Conservation (phyloP, 1,284 basidiomycete species). For the Irpex sp. region DNA sequence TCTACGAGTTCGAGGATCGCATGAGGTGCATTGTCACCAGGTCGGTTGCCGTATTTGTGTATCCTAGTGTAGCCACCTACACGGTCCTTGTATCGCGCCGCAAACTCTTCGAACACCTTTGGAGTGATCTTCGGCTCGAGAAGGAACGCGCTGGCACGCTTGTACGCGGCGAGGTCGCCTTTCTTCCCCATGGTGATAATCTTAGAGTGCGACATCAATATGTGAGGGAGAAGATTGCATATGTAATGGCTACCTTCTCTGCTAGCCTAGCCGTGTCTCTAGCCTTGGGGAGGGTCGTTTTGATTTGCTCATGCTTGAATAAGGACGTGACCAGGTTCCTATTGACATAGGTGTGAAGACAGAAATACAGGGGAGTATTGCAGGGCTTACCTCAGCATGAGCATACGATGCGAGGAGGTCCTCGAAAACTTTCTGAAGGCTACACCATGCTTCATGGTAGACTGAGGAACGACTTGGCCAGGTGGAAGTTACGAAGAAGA, state of each 20-base stretch:
- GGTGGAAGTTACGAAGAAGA: constrained; percentile 3
- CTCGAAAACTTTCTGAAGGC: constrained; percentile 87
- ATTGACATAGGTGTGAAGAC: constrained; percentile 1
- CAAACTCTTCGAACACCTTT: constrained; percentile 81
- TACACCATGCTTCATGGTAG: constrained; percentile 84
- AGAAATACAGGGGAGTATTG: not conserved
- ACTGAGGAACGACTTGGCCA: constrained; percentile 1
- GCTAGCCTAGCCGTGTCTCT: constrained; percentile 88
- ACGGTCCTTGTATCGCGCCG: constrained; percentile 78
- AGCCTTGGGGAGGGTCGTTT: constrained; percentile 95
- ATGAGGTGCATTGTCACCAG: constrained; percentile 91
- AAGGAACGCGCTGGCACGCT: constrained; percentile 72
- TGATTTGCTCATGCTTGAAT: constrained; percentile 94
- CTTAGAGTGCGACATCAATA: constrained; percentile 35
- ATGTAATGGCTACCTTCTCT: constrained; percentile 71
- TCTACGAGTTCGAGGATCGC: constrained; percentile 95
- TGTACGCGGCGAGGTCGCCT: constrained; percentile 60
- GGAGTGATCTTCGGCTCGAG: constrained; percentile 68
- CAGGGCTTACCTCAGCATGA: constrained; percentile 74
- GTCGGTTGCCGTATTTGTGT: constrained; percentile 84
- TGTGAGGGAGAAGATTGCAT: not conserved
- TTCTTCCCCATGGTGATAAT: constrained; percentile 89
- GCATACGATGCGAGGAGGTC: constrained; percentile 81
- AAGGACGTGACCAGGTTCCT: constrained; percentile 96
- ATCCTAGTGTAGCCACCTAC: constrained; percentile 96